Conservation (phyloP, 768 basidiomycete genomes). For the Trametes punicea region DNA sequence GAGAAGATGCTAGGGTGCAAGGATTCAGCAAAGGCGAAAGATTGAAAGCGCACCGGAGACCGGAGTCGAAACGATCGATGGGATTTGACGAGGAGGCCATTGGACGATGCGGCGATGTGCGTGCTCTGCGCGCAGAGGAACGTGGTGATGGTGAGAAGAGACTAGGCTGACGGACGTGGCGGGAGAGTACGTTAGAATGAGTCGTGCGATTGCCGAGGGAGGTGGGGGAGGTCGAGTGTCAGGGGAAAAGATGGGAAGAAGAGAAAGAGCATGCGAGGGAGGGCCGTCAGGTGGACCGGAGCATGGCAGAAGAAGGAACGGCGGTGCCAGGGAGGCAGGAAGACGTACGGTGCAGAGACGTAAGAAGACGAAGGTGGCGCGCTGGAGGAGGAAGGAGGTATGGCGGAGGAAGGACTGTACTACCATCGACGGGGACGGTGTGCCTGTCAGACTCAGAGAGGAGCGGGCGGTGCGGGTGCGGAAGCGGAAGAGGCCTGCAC, state of each 20-base stretch:
- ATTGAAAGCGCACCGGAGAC: background rate
- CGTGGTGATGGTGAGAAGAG: constrained; percentile 4
- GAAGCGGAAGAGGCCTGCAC: background rate
- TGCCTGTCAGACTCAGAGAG: background rate
- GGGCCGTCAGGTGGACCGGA: constrained; percentile 5
- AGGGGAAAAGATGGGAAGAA: background rate
- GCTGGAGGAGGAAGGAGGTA: background rate
- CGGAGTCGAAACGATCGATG: background rate
- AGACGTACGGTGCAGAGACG: constrained; percentile 17
- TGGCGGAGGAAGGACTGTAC: background rate
- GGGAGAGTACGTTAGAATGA: constrained; percentile 4
- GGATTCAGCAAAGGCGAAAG: background rate
- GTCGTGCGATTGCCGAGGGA: constrained; percentile 12
- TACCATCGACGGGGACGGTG: background rate
- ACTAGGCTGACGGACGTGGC: background rate
- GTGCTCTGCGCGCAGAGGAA: background rate
- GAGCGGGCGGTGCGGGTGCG: background rate
- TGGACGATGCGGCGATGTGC: constrained; percentile 6
- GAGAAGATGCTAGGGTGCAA: too few species aligned
- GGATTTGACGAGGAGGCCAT: background rate
- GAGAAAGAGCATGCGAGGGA: background rate
- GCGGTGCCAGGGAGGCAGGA: background rate
- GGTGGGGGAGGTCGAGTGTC: background rate
- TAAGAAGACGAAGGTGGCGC: background rate
- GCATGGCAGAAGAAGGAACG: background rate